A percentile compares a stretch with the other conserved stretches of the same genome.
phyloP scores from a whole-genome alignment of 768 basidiomycete species.

The Lyophyllum semitale region DNA sequence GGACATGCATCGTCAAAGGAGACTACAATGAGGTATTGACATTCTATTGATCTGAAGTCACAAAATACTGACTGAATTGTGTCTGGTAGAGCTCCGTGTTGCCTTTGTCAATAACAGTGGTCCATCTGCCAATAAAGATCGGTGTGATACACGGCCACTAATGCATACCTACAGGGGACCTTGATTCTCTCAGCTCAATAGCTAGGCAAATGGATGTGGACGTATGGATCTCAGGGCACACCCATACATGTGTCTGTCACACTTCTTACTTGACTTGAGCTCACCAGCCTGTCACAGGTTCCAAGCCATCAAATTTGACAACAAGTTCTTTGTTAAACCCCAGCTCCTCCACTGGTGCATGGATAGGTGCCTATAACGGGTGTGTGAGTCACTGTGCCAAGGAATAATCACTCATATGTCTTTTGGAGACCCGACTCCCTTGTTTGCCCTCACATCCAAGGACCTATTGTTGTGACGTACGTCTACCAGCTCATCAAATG shows the following conservation, averaged over 20 bases:
- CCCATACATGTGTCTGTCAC: constrained; percentile 72
- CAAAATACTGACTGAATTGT: not conserved
- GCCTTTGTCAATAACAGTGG: constrained; percentile 78
- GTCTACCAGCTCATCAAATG: constrained; percentile 95
- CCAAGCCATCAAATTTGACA: constrained; percentile 90
- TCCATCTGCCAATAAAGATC: constrained; percentile 85
- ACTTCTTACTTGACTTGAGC: not conserved
- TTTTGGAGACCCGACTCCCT: constrained; percentile 83
- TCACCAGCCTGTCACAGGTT: constrained; percentile 53
- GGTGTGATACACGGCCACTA: constrained; percentile 96
- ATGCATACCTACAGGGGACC: constrained; percentile 87
- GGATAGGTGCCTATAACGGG: constrained; percentile 78
- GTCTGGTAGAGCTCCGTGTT: constrained; percentile 59
- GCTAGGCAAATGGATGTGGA: constrained; percentile 98
- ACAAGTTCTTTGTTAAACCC: constrained; percentile 95
- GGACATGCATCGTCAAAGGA: constrained; percentile 90
- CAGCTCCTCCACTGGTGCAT: constrained; percentile 93
- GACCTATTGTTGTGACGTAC: constrained; percentile 94
- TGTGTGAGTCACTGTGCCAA: constrained; percentile 23
- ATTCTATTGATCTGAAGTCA: not conserved
- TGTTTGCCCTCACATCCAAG: constrained; percentile 95
- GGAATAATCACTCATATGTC: constrained; percentile 4
- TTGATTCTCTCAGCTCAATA: constrained; percentile 82
- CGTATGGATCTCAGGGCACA: constrained; percentile 90
- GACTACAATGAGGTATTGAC: constrained; percentile 90